These are phyloP conservation scores for Suillus subaureus DNA, from an alignment of 768 basidiomycete genomes.

Conservation along the genomic window DNA sequence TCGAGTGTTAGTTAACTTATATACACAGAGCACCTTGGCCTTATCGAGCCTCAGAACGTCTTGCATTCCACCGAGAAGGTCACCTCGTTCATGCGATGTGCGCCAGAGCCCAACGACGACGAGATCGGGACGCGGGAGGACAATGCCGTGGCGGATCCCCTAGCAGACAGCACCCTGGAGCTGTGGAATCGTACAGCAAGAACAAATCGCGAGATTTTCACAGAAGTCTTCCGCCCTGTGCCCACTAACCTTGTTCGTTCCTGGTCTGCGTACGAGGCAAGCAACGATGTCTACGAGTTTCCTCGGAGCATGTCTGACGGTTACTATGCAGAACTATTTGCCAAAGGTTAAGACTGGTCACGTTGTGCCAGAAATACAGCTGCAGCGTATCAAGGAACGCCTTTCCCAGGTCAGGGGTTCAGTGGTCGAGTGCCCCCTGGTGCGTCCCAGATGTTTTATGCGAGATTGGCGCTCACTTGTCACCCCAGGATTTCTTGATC, in stretches of 20 bases:
- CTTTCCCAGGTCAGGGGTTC: conserved; percentile 69
- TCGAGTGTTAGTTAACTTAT: conserved; percentile 12
- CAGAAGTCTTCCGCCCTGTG: conserved; percentile 84
- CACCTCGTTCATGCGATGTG: conserved; percentile 74
- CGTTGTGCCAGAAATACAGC: conserved; percentile 66
- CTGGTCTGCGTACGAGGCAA: conserved; percentile 81
- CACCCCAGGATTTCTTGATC: conserved; percentile 75
- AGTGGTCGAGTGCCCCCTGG: conserved; percentile 77
- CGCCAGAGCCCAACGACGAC: conserved; percentile 70
- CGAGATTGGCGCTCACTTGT: conserved; percentile 13
- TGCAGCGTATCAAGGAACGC: conserved; percentile 75
- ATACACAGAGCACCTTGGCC: conserved; percentile 82
- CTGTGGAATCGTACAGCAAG: conserved; percentile 74
- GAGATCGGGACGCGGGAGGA: conserved; percentile 64
- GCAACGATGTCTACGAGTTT: conserved; percentile 7
- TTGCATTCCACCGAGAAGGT: conserved; percentile 41
- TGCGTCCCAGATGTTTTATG: conserved; percentile 33
- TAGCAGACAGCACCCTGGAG: conserved; percentile 57
- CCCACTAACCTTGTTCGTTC: conserved; percentile 80
- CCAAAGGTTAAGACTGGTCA: conserved; percentile 82
- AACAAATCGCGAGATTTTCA: conserved; percentile 83
- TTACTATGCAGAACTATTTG: conserved; percentile 60
- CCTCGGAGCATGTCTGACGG: conserved; percentile 2
- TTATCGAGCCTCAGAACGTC: conserved; percentile 71
- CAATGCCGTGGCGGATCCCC: conserved; percentile 72